These are phyloP conservation scores for Canavalia ensiformis DNA, from an alignment of 306 rosid species.

Conservation along the genomic window DNA sequence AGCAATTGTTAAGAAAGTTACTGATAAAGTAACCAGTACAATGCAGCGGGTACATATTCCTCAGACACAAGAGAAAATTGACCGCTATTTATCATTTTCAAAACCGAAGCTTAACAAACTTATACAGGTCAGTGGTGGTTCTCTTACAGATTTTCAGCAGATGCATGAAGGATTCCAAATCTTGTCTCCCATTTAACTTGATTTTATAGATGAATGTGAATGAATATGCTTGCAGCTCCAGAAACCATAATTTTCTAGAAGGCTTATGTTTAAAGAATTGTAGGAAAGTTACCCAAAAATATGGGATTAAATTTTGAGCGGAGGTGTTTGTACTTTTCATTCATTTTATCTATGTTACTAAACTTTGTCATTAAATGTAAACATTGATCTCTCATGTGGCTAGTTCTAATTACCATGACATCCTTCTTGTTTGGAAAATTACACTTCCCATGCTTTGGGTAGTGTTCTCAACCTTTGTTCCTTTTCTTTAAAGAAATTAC, in stretches of 20 bases:
- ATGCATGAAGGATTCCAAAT: conserved; percentile 41
- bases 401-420: not conserved
- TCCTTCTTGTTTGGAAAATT: conserved; percentile 17
- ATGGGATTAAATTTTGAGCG: conserved; percentile 27
- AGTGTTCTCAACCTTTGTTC: not conserved
- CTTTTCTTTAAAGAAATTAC: not conserved
- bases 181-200: conserved; percentile 29
- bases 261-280: conserved; percentile 28
- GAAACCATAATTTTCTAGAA: conserved; percentile 35
- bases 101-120: conserved; percentile 91
- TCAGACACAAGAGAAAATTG: conserved; percentile 93
- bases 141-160: conserved; percentile 23
- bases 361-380: conserved; percentile 15
- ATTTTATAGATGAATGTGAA: conserved; percentile 35
- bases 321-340: conserved; percentile 15
- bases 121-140: conserved; percentile 83
- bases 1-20: conserved; percentile 90
- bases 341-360: conserved; percentile 11
- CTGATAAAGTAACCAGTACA: conserved; percentile 85
- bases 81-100: conserved; percentile 77
- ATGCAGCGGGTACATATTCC: conserved; percentile 75
- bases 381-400: not conserved
- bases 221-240: conserved; percentile 43
- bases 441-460: conserved; percentile 1
- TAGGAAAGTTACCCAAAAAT: conserved; percentile 27